Evolutionary conservation across 345 rosid species (phyloP), one percentile per base, ranked within the genome.

Genomic region (Atalantia buxifolia): DNA sequence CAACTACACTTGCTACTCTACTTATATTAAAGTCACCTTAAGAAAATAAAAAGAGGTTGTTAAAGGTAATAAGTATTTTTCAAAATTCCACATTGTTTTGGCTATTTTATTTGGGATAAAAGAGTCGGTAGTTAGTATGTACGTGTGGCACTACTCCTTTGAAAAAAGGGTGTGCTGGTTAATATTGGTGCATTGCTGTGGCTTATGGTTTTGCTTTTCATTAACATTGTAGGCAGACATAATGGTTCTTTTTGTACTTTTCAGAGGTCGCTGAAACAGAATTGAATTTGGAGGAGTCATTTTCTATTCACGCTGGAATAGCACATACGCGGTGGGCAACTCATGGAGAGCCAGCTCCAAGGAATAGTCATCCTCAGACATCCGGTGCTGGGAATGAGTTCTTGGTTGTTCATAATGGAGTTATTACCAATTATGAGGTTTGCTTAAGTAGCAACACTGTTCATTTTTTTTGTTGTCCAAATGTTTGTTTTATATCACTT

Each of bases 251-350:
- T 68, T 76, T 27, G 28, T 19, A 0, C 65, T 77, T 66, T 79
- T 24, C 91, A 95, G 99, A 95, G 69, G 89, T 91, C 77, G 88
- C 89, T 66, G 81, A 77, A 25, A 85, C 77, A 7, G 92, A 87
- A 77, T 86, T 95, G 68, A 85, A 95, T 79, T 80, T 93, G 92
- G 94, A 90, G 69, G 90, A 91, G 80, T 88, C 88, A 0, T 92
- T 92, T 79, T 72, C 81, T 36, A 68, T 84, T 42, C 99, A 95
- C 85, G 99, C 96, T 65, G 96, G 98, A n/a, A 93, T 95, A 84
- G 99, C 99, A 10, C 99, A 95, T 81, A 95, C 98, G 0, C 86
- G 99, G 24, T 95, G 98, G 99, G 98, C 99, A 30, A 95, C 99
- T 61, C 99, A 95, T 82, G 98, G 99, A 53, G 98, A 92, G 77